A percentile compares a stretch with the other conserved stretches of the same genome.
These are phyloP conservation scores for Serendipita sp. DNA, from an alignment of 768 basidiomycete species.

Conservation along the genomic window DNA sequence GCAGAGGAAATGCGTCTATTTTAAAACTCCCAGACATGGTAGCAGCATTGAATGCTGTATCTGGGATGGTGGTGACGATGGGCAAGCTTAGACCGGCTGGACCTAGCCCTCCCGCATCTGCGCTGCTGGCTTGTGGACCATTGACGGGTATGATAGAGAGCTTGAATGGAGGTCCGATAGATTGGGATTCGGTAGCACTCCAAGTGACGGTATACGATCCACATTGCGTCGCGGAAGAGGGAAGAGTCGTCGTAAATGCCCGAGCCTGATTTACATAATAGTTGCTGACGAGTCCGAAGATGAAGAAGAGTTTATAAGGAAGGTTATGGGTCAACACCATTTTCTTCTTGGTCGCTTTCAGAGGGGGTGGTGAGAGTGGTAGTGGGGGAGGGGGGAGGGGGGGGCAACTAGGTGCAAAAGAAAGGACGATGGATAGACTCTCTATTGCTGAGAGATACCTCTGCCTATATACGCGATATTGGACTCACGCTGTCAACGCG, in stretches of 20 bases:
- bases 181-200: background rate
- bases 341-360: no score
- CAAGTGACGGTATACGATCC: background rate
- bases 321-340: no score
- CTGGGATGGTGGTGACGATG: background rate
- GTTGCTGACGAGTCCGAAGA: no score
- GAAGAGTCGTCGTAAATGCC: background rate
- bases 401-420: no score
- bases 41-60: background rate
- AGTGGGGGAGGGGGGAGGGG: no score
- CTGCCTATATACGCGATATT: no score
- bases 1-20: background rate
- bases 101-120: background rate
- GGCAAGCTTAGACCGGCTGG: background rate
- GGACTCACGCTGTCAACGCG: no score
- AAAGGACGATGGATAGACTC: no score
- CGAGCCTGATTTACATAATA: background rate
- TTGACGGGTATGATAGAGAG: background rate
- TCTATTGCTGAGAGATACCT: no score
- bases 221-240: background rate
- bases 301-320: no score
- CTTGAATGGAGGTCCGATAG: background rate
- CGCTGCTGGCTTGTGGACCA: background rate
- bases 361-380: no score
- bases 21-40: background rate